Conservation (phyloP, 2,329 filamentous ascomycete species). For the Waltergamsia citrina region DNA sequence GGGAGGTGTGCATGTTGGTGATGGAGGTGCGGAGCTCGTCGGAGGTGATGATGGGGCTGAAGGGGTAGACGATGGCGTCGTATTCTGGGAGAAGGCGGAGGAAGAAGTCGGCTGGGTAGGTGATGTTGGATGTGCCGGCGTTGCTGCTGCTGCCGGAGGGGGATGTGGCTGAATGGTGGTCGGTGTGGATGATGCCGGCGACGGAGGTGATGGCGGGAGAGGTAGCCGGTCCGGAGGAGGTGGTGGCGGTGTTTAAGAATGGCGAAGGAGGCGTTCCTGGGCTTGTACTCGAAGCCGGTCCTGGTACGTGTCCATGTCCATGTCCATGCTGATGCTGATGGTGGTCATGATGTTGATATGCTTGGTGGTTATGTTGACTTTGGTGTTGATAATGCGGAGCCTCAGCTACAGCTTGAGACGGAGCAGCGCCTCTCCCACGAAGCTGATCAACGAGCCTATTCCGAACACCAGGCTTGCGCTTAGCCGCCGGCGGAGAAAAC, state of each 20-base stretch:
- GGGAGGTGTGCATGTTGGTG: conserved; percentile 17
- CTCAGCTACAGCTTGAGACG: neutral
- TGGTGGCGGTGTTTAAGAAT: neutral
- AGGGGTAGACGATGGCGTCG: conserved; percentile 24
- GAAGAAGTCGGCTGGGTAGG: conserved; percentile 20
- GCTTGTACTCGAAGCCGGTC: neutral
- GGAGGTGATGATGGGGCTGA: conserved; percentile 22
- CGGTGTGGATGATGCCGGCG: conserved; percentile 1
- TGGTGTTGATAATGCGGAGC: no score
- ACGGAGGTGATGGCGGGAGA: neutral
- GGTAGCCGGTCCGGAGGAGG: neutral
- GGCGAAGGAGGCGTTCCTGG: neutral
- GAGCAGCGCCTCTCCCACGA: conserved; percentile 1
- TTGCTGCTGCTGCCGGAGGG: conserved; percentile 20
- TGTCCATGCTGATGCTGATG: conserved; percentile 1
- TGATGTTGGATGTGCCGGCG: neutral
- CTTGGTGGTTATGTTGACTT: neutral
- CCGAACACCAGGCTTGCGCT: conserved; percentile 18
- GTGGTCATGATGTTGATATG: neutral
- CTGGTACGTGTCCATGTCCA: neutral
- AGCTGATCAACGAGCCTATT: conserved; percentile 8
- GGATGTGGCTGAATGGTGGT: neutral
- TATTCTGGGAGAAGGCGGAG: conserved; percentile 20
- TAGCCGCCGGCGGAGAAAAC: conserved; percentile 19
- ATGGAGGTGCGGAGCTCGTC: conserved; percentile 20